Percentiles rank a stretch among this genome's conserved stretches.
Evolutionary conservation across 139 green algal species (phyloP).

Genomic region (Chlamydomonas sp.): DNA sequence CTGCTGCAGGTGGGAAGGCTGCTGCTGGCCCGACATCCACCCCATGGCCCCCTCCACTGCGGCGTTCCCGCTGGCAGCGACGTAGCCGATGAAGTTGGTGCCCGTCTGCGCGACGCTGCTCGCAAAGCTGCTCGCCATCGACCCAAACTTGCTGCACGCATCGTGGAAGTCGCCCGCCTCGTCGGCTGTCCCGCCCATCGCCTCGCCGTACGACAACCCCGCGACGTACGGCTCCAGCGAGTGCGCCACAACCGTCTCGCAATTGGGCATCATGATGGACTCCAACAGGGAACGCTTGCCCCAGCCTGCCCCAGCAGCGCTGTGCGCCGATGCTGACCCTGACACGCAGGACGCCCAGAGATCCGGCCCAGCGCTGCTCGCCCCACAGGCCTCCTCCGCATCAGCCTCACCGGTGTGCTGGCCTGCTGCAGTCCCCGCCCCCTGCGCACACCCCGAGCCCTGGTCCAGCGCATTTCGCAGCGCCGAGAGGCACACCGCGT

Average conservation of each 20-base stretch:
- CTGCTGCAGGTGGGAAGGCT: not conserved
- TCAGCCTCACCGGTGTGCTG: not conserved
- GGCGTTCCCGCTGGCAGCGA: not conserved
- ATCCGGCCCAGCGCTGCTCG: not conserved
- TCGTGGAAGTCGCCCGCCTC: constrained; percentile 22
- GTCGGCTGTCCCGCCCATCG: not conserved
- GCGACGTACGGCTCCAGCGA: constrained; percentile 48
- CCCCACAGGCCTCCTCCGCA: not conserved
- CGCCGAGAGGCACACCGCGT: constrained; percentile 14
- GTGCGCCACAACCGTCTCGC: constrained; percentile 58
- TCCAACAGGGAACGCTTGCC: constrained; percentile 64
- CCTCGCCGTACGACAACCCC: constrained; percentile 11
- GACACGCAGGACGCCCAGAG: not conserved
- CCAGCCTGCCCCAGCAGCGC: constrained; percentile 26
- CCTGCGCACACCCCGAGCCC: not conserved
- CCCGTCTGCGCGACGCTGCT: constrained; percentile 13
- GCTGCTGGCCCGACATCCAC: not conserved
- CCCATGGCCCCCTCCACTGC: not conserved
- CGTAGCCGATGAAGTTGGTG: constrained; percentile 10
- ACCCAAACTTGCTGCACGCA: constrained; percentile 18
- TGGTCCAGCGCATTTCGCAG: not conserved
- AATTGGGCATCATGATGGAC: constrained; percentile 67
- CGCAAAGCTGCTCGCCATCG: constrained; percentile 3
- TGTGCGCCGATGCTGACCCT: not conserved
- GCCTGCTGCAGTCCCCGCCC: no score